Base-by-base conservation (phyloP, 495 filamentous ascomycete genomes). In the Hypomontagnella submonticulosa region DNA sequence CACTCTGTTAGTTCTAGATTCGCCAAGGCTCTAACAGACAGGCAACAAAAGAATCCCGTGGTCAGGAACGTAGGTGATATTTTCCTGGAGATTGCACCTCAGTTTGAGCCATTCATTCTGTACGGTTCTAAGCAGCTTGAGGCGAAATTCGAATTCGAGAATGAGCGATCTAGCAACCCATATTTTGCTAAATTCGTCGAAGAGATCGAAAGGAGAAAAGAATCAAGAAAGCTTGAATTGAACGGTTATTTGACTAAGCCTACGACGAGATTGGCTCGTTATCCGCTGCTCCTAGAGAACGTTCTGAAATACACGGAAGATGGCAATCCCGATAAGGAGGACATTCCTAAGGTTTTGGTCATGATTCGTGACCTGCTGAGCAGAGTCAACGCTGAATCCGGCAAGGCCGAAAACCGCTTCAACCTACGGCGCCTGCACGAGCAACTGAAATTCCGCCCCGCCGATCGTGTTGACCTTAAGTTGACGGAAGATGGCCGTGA, bases 161-260 rank as follows among this genome's bases (percentile, higher is more conserved):
- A 93, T 64, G 96, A 99, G 78, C 92, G 93, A 65, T 84, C 88
- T 9, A 86, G 88, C 46, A 99, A 99, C 66, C 87, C 89, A 4
- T 85, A 81, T 27, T 99, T 99, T 73, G 81, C 89, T 27, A 90
- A 89, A 70, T 98, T 99, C 67, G 96, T 98, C 16, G 96, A 99
- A 63, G 94, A 99, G 69, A 96, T 94, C 1, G 96, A 99, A 72
- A 87, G 96, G 51, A 85, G 96, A 61, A 97, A 97, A 71, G 96
- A 99, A 74, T 97, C 93, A 1, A 85, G 96, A 40, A 99, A 99
- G 78, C 81, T 99, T 32, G 96, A 99, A 76, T 80, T 99, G 47
- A 99, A 99, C 76, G 96, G 96, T 61, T 99, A 99, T 72, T 80
- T 99, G 43, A 99, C 96, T 1, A 99, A 99, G 75, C 96, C 96